These are phyloP conservation scores for Crucibulum laeve DNA, from an alignment of 768 basidiomycete species.

Conservation along the genomic window DNA sequence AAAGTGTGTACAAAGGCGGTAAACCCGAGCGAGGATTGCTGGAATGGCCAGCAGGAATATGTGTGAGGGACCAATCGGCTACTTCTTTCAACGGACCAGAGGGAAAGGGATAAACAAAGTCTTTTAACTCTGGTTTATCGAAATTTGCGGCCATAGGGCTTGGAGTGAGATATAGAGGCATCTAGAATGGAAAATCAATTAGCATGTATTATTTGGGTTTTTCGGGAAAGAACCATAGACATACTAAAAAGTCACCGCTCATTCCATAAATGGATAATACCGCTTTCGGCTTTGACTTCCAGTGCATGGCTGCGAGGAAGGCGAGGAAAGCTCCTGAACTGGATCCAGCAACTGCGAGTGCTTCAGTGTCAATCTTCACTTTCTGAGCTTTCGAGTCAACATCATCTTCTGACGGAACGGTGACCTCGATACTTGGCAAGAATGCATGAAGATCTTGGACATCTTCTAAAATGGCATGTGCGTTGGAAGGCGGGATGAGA, in stretches of 20 bases:
- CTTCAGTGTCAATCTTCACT: conserved; percentile 31
- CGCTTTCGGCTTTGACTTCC: conserved; percentile 46
- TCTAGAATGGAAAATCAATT: no score
- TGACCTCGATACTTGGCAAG: conserved; percentile 22
- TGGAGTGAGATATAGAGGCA: conserved; percentile 40
- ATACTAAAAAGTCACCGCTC: conserved; percentile 55
- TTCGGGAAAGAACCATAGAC: no score
- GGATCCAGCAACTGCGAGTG: conserved; percentile 49
- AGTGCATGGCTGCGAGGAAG: conserved; percentile 55
- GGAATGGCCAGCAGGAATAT: conserved; percentile 48
- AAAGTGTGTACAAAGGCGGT: conserved; percentile 52
- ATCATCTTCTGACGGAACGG: neutral
- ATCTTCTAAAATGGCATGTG: conserved; percentile 54
- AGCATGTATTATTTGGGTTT: no score
- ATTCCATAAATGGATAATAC: conserved; percentile 57
- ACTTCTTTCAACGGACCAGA: conserved; percentile 13
- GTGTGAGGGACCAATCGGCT: conserved; percentile 41
- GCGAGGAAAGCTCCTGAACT: conserved; percentile 62
- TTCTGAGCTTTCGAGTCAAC: conserved; percentile 1
- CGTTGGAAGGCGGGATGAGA: conserved; percentile 49
- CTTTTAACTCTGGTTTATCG: conserved; percentile 44
- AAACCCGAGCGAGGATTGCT: conserved; percentile 61
- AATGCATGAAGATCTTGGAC: conserved; percentile 52
- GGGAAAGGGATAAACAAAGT: conserved; percentile 44
- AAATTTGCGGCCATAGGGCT: conserved; percentile 49